Conservation (phyloP, 441 rosid species). For the Raphanus hybrid region DNA sequence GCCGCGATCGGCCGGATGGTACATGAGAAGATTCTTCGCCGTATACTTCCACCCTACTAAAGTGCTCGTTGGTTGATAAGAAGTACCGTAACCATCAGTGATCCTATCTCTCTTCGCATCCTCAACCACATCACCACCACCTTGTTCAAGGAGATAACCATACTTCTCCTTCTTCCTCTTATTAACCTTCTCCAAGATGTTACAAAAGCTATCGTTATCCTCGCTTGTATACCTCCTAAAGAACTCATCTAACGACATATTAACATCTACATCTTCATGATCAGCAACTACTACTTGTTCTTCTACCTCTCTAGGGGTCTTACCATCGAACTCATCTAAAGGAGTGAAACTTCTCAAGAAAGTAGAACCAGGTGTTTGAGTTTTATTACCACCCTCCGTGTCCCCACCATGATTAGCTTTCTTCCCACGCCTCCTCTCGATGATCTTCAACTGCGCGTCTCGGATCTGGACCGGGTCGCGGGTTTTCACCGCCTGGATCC, state of each 20-base stretch:
- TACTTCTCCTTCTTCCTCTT: slow-evolving; percentile 81
- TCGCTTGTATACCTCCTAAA: slow-evolving; percentile 89
- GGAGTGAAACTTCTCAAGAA: slow-evolving; percentile 77
- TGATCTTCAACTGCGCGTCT: slow-evolving; percentile 90
- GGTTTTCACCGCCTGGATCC: slow-evolving; percentile 87
- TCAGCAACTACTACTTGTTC: slow-evolving; percentile 36
- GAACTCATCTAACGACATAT: slow-evolving; percentile 75
- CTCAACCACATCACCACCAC: slow-evolving; percentile 52
- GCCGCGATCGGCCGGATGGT: slow-evolving; percentile 87
- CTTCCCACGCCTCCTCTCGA: slow-evolving; percentile 88
- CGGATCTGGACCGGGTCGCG: slow-evolving; percentile 87
- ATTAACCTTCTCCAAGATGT: slow-evolving; percentile 85
- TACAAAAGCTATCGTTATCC: slow-evolving; percentile 88
- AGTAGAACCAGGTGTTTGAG: slow-evolving; percentile 88
- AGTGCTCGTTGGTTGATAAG: slow-evolving; percentile 88
- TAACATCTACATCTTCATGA: slow-evolving; percentile 58
- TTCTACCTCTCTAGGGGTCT: slow-evolving; percentile 52
- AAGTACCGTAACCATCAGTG: slow-evolving; percentile 95
- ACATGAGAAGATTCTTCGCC: slow-evolving; percentile 93
- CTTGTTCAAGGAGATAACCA: slow-evolving; percentile 53
- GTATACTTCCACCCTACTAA: slow-evolving; percentile 89
- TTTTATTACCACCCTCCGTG: slow-evolving; percentile 51
- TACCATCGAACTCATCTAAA: slow-evolving; percentile 76
- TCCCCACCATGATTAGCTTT: slow-evolving; percentile 45
- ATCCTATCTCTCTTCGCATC: slow-evolving; percentile 76